Evolutionary conservation across 257 asterid species (phyloP).

Genomic region (Scutellaria galericulata): DNA sequence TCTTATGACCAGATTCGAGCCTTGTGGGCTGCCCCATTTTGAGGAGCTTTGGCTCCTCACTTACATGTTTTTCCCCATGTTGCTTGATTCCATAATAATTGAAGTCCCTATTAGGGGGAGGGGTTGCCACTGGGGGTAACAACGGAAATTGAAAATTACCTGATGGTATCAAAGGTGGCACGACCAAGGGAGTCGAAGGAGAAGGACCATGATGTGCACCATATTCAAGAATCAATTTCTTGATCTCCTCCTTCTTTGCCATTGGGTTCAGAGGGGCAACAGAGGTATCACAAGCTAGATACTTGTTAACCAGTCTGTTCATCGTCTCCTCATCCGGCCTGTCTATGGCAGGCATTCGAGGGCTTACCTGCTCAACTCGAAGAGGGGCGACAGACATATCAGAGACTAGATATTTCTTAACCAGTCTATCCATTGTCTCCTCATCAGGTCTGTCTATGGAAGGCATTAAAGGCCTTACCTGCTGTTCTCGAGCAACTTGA

Average conservation of each 20-base stretch:
- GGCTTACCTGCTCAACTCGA: constrained; percentile 13
- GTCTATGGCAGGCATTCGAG: neutral
- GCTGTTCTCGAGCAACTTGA: neutral
- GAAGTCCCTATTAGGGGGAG: constrained; percentile 35
- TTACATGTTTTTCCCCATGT: constrained; percentile 41
- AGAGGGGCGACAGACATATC: neutral
- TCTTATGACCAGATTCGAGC: constrained; percentile 30
- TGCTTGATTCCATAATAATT: constrained; percentile 39
- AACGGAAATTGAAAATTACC: constrained; percentile 15
- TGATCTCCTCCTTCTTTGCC: constrained; percentile 21
- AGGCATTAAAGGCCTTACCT: constrained; percentile 26
- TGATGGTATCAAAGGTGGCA: neutral
- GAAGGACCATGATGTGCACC: constrained; percentile 24
- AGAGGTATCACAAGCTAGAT: constrained; percentile 16
- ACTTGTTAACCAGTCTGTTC: constrained; percentile 28
- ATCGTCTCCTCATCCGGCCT: constrained; percentile 1
- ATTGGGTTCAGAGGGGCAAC: constrained; percentile 4
- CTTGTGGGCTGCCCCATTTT: constrained; percentile 29
- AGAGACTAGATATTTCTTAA: constrained; percentile 31
- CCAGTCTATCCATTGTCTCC: constrained; percentile 7
- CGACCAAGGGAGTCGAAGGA: constrained; percentile 4
- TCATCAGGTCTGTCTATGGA: constrained; percentile 9
- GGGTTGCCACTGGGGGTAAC: neutral
- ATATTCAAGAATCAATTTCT: constrained; percentile 34
- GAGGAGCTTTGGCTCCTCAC: constrained; percentile 17